These are phyloP conservation scores for Bipolaris cookei DNA, from an alignment of 2,329 filamentous ascomycete genomes.

Conservation along the genomic window DNA sequence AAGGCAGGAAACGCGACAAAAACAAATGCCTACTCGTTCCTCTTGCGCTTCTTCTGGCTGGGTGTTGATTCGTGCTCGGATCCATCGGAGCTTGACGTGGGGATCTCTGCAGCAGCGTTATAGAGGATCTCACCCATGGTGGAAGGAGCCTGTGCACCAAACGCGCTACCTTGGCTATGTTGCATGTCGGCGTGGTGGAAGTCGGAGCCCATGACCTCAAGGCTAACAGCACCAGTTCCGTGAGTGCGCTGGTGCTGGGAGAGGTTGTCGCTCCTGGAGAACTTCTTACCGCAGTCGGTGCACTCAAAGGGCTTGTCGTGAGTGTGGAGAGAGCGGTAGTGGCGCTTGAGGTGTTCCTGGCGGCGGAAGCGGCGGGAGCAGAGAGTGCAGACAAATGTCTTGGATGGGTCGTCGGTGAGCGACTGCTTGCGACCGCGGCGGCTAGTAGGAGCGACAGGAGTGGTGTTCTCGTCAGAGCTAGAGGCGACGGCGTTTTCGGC, in stretches of 20 bases:
- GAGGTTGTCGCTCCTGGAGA: conserved; percentile 96
- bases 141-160: conserved; percentile 46
- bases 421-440: conserved; percentile 98
- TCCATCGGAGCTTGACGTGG: conserved; percentile 45
- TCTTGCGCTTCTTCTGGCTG: conserved; percentile 71
- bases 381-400: conserved; percentile 96
- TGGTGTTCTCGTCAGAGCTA: conserved; percentile 51
- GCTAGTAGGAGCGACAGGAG: conserved; percentile 63
- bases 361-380: conserved; percentile 97
- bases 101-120: conserved; percentile 47
- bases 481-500: conserved; percentile 56
- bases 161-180: conserved; percentile 32
- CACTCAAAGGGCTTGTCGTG: conserved; percentile 99
- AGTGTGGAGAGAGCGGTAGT: conserved; percentile 97
- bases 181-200: conserved; percentile 56
- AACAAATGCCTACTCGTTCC: conserved; percentile 59
- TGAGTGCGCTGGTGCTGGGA: conserved; percentile 96
- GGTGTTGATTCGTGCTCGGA: conserved; percentile 49
- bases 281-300: conserved; percentile 98
- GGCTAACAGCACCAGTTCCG: conserved; percentile 85
- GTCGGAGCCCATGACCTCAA: conserved; percentile 80
- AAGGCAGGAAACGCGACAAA: conserved; percentile 26
- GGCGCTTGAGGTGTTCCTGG: conserved; percentile 97
- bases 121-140: conserved; percentile 50
- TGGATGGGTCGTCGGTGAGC: conserved; percentile 93